A percentile compares a stretch with the other conserved stretches of the same genome.
Evolutionary conservation across 768 basidiomycete species (phyloP).

Genomic region (Tulasnella sp.): DNA sequence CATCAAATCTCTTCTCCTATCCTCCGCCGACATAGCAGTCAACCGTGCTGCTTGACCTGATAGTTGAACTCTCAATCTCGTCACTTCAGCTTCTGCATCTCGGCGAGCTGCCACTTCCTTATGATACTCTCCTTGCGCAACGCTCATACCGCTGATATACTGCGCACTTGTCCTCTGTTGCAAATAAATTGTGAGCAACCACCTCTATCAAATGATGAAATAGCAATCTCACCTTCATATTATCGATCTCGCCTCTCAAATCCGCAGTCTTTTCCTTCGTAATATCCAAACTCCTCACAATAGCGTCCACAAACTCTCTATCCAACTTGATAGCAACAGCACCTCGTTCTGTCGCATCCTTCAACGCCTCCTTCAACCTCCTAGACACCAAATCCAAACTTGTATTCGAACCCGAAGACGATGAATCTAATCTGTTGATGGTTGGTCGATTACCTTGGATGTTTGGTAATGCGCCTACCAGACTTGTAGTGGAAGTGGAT

Average conservation of each 20-base stretch:
- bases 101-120: conserved; percentile 75
- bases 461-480: no score
- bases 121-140: conserved; percentile 91
- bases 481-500: background rate
- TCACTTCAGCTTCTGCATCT: conserved; percentile 87
- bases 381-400: conserved; percentile 20
- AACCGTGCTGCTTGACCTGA: conserved; percentile 83
- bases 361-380: conserved; percentile 38
- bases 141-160: conserved; percentile 81
- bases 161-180: conserved; percentile 77
- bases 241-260: conserved; percentile 67
- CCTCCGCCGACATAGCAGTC: conserved; percentile 72
- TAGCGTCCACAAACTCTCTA: conserved; percentile 53
- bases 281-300: conserved; percentile 52
- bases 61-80: conserved; percentile 66
- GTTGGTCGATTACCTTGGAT: no score
- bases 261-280: conserved; percentile 45
- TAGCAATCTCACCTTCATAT: conserved; percentile 58
- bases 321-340: conserved; percentile 56
- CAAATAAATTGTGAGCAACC: background rate
- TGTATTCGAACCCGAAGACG: no score
- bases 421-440: background rate
- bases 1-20: conserved; percentile 61
- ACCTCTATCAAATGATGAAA: background rate
- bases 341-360: conserved; percentile 46